Base-by-base conservation (phyloP, 805 yeast genomes). In the Myxozyma neotropica region DNA sequence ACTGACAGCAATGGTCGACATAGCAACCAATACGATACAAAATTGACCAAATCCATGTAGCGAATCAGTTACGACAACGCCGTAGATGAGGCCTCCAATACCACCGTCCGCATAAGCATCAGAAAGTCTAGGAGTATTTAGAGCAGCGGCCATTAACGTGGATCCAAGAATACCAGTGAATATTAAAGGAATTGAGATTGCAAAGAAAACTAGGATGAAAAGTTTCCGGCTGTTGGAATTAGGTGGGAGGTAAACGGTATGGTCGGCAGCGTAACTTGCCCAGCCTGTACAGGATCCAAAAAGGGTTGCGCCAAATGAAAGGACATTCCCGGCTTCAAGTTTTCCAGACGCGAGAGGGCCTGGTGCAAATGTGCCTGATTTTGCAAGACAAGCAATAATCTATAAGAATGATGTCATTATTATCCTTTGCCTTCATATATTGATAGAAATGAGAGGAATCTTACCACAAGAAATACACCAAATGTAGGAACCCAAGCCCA, bases 251-350 rank as follows among this genome's bases (percentile, higher is more conserved):
- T 89, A 92, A 44, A 87, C 90, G 50, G 96, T 89, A 77, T 91
- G 91, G 76, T 91, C 97, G 52, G 96, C 84, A 29, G 97, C 94
- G 68, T 86, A 89, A 19, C 96, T 86, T 56, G 95, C 83, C 97
- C 97, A 91, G 64, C 96, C 96, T 53, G 96, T 83, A 48, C 96
- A 95, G 70, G 86, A 90, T 64, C 97, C 97, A 69, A 83, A 91
- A 64, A 88, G 73, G 42, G 95, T 75, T 73, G 91, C 86, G 71
- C 96, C 96, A 67, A 87, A 89, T 19, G 93, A 83, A 57, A 91
- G 77, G n/a, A 89, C 90, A 68, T 73, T 69, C 63, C 89, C 96
- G 29, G 94, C 95, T 58, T 86, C 86, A 27, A 83, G 78, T 23
- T 77, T 70, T 63, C 96, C 96, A 40, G 80, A 70, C 12, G 73